A percentile compares a stretch with the other conserved stretches of the same genome.
phyloP scores from a whole-genome alignment of 1,139 yeast species.

The Wickerhamomyces sp. region DNA sequence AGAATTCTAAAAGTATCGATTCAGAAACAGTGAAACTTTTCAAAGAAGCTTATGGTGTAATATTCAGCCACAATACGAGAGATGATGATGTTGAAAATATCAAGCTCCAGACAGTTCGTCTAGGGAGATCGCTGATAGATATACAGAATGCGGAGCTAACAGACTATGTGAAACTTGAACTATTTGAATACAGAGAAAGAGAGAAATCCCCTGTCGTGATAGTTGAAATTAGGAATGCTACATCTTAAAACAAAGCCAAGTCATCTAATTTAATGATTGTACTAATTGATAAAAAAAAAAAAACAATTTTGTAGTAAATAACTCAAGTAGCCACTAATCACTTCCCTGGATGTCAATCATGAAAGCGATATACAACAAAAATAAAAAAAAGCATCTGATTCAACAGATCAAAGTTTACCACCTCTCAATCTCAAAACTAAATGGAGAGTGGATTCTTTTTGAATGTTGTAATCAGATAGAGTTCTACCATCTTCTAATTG shows the following conservation, averaged over 20 bases:
- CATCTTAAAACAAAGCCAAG: neutral
- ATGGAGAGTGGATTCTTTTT: constrained; percentile 59
- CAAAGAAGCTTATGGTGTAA: constrained; percentile 26
- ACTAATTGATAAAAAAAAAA: neutral
- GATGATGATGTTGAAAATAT: constrained; percentile 59
- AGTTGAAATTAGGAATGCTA: constrained; percentile 28
- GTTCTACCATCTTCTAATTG: constrained; percentile 67
- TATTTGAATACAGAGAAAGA: constrained; percentile 29
- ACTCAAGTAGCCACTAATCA: no score
- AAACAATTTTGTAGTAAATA: neutral
- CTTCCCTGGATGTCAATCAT: neutral
- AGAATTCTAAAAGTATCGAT: constrained; percentile 9
- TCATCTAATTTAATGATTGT: neutral
- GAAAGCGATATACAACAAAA: neutral
- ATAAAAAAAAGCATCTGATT: neutral
- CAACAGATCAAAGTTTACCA: constrained; percentile 28
- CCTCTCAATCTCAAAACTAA: constrained; percentile 56
- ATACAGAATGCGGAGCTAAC: constrained; percentile 12
- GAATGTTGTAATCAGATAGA: constrained; percentile 61
- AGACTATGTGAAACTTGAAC: constrained; percentile 20
- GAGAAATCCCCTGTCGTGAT: constrained; percentile 35
- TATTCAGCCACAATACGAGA: constrained; percentile 32
- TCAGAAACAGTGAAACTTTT: constrained; percentile 9
- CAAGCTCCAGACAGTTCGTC: constrained; percentile 44
- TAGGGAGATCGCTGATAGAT: constrained; percentile 28